These are phyloP conservation scores for Telopea speciosissima DNA, from an alignment of 177 flowering plant genomes.

Conservation along the genomic window DNA sequence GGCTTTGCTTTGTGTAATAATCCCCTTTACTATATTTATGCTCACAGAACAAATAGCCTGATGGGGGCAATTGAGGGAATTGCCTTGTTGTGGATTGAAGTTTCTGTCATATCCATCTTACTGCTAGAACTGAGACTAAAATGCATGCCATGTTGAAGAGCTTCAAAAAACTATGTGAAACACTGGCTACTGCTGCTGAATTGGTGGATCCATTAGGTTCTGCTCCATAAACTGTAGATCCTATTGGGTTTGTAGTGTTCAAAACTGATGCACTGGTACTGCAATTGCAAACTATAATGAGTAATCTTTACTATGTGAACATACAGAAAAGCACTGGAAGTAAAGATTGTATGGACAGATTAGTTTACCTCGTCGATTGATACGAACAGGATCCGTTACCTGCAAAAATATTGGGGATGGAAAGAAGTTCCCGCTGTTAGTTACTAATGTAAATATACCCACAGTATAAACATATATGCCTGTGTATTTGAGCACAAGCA, in stretches of 20 bases:
- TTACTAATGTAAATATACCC: too few relatives aligned
- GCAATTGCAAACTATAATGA: conserved; percentile 16
- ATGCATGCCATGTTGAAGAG: conserved; percentile 28
- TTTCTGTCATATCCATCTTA: conserved; percentile 9
- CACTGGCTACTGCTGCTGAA: conserved; percentile 11
- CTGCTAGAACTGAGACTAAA: conserved; percentile 21
- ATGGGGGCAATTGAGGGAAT: conserved; percentile 12
- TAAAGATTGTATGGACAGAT: conserved; percentile 1
- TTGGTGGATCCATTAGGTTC: conserved; percentile 29
- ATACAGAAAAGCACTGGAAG: neutral
- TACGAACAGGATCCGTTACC: conserved; percentile 61
- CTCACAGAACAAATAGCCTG: neutral
- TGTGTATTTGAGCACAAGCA: too few relatives aligned
- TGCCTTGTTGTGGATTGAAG: conserved; percentile 16
- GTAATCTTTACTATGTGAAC: neutral
- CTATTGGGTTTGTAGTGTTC: conserved; percentile 61
- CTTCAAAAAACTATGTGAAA: conserved; percentile 23
- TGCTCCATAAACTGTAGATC: conserved; percentile 43
- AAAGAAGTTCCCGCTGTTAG: neutral
- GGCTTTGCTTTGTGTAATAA: neutral
- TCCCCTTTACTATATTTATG: neutral
- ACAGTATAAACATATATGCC: too few relatives aligned
- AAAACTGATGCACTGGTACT: conserved; percentile 58
- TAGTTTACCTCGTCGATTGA: conserved; percentile 55
- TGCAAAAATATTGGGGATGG: conserved; percentile 19